A percentile compares a stretch with the other conserved stretches of the same genome.
These are phyloP conservation scores for Comarum palustre DNA, from an alignment of 306 rosid genomes.

Conservation along the genomic window DNA sequence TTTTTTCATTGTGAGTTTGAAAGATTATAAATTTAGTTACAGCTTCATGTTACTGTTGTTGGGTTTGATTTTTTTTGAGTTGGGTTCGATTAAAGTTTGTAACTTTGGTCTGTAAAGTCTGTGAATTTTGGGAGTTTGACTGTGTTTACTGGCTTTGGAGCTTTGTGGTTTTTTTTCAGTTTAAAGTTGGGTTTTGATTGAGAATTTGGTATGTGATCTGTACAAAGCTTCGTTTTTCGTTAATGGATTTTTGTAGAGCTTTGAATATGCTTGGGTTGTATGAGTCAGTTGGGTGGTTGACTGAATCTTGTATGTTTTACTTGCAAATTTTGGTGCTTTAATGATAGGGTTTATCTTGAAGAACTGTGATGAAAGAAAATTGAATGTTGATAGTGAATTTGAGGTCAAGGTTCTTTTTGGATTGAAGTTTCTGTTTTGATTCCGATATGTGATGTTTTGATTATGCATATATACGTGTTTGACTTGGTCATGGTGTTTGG, in stretches of 20 bases:
- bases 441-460: neutral
- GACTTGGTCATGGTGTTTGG: slow-evolving; percentile 18
- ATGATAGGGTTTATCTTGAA: slow-evolving; percentile 8
- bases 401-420: neutral
- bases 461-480: neutral
- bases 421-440: neutral
- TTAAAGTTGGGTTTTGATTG: slow-evolving; percentile 14
- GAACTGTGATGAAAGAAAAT: neutral
- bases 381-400: slow-evolving; percentile 6
- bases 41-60: slow-evolving; percentile 11
- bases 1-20: neutral
- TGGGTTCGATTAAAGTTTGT: slow-evolving; percentile 6
- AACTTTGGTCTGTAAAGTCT: slow-evolving; percentile 12
- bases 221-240: neutral
- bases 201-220: slow-evolving; percentile 3
- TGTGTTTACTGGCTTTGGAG: slow-evolving; percentile 22
- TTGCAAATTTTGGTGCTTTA: slow-evolving; percentile 23
- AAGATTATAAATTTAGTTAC: slow-evolving; percentile 8
- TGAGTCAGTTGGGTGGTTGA: slow-evolving; percentile 51
- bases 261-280: slow-evolving; percentile 17
- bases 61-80: neutral
- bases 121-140: slow-evolving; percentile 29
- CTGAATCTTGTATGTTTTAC: slow-evolving; percentile 35
- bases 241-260: slow-evolving; percentile 16
- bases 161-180: slow-evolving; percentile 20